phyloP scores from a whole-genome alignment of 495 filamentous ascomycete genomes.

The Immersiella caudata region DNA sequence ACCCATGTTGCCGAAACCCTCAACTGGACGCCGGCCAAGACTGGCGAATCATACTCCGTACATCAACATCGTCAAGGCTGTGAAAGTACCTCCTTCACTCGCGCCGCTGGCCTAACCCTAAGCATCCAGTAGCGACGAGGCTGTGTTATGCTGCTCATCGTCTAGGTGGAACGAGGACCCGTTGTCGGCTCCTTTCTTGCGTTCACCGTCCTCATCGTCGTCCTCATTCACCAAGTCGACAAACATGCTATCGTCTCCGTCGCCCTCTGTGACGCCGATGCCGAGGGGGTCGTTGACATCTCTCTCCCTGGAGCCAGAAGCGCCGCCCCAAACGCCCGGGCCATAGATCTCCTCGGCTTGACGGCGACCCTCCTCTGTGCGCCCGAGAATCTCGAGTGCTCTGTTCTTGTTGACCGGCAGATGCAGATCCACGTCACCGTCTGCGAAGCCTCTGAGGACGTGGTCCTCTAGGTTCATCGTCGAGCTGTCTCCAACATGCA shows the following conservation, averaged over 20 bases:
- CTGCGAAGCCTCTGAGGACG: constrained; percentile 39
- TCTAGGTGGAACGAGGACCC: constrained; percentile 11
- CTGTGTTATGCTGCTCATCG: constrained; percentile 19
- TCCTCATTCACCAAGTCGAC: constrained; percentile 54
- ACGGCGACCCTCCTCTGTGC: constrained; percentile 43
- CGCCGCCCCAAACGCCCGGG: constrained; percentile 35
- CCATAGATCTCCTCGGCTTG: constrained; percentile 48
- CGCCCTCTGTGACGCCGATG: constrained; percentile 43
- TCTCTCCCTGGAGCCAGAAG: not conserved
- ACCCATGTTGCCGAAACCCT: not conserved
- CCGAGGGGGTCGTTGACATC: constrained; percentile 37
- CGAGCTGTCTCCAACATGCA: constrained; percentile 35
- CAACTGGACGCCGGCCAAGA: not conserved
- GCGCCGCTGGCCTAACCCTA: constrained; percentile 5
- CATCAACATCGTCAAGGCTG: constrained; percentile 7
- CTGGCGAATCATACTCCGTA: constrained; percentile 3
- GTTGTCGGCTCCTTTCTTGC: constrained; percentile 20
- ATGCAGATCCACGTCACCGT: constrained; percentile 37
- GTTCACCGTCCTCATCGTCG: constrained; percentile 45
- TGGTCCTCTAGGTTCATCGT: constrained; percentile 47
- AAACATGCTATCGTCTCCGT: constrained; percentile 56
- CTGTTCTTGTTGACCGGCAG: constrained; percentile 38
- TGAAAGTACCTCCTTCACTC: not conserved
- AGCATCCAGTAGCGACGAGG: constrained; percentile 13
- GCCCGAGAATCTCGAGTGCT: constrained; percentile 43